Conservation (phyloP, 2,329 filamentous ascomycete genomes). For the Talaromyces albobiverticillius region DNA sequence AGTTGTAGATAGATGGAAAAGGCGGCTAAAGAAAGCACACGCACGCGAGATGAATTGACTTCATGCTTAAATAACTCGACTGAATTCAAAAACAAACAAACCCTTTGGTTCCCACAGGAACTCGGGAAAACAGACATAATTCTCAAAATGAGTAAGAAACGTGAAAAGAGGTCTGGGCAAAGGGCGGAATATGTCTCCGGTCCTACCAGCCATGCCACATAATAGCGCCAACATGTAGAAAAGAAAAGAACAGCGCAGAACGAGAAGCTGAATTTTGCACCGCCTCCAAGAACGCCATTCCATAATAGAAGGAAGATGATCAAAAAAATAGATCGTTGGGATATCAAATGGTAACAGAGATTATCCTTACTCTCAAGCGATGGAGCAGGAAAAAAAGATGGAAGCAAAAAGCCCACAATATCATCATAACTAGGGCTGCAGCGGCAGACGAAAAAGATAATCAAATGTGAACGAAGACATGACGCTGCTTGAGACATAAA, state of each 20-base stretch:
- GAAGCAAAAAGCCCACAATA: background rate
- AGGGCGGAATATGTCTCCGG: background rate
- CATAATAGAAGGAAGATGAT: conserved; percentile 16
- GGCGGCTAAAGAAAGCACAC: too few species aligned
- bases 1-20: too few species aligned
- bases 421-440: conserved; percentile 3
- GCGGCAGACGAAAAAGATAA: background rate
- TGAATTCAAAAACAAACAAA: too few species aligned
- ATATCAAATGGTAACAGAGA: conserved; percentile 11
- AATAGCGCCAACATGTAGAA: background rate
- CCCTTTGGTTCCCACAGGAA: background rate
- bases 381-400: background rate
- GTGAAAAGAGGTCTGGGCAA: conserved; percentile 4
- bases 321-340: background rate
- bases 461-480: background rate
- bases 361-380: conserved; percentile 1
- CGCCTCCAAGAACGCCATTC: background rate
- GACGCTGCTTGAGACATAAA: conserved; percentile 15
- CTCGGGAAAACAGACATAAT: background rate
- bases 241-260: background rate
- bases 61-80: too few species aligned
- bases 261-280: background rate
- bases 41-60: too few species aligned
- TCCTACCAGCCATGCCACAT: background rate
- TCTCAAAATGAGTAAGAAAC: background rate